Evolutionary conservation across 441 rosid genomes (phyloP).

Genomic region (Bruguiera hainesii): DNA sequence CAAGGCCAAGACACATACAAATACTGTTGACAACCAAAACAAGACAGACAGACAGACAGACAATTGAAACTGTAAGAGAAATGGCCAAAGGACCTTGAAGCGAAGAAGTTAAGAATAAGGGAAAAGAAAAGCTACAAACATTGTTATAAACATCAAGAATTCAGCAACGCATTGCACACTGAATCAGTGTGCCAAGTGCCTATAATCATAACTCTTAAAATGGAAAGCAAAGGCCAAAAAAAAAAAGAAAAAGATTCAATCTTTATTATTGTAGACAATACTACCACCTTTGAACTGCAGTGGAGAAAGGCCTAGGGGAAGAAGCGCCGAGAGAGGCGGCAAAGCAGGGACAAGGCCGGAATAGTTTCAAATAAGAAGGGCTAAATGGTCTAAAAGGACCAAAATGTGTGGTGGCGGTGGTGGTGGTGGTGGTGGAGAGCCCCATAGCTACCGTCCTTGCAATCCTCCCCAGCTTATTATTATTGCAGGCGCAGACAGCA

Average conservation of each 20-base stretch:
- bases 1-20: no score
- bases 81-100: no score
- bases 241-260: background rate
- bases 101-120: no score
- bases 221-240: background rate
- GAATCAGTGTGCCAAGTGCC: no score
- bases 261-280: background rate
- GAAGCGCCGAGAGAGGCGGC: constrained; percentile 16
- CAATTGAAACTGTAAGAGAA: no score
- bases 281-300: constrained; percentile 42
- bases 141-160: no score
- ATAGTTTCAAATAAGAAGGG: constrained; percentile 42
- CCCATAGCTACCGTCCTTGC: constrained; percentile 50
- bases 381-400: constrained; percentile 39
- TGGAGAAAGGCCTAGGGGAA: constrained; percentile 22
- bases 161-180: no score
- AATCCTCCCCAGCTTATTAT: constrained; percentile 53
- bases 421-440: constrained; percentile 40
- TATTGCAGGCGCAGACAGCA: constrained; percentile 5
- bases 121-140: no score
- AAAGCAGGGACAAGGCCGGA: constrained; percentile 36
- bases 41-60: no score
- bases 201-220: no score
- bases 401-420: constrained; percentile 40
- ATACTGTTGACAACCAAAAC: no score